phyloP scores from a whole-genome alignment of 768 basidiomycete genomes.

The Boletus tomentosulus region DNA sequence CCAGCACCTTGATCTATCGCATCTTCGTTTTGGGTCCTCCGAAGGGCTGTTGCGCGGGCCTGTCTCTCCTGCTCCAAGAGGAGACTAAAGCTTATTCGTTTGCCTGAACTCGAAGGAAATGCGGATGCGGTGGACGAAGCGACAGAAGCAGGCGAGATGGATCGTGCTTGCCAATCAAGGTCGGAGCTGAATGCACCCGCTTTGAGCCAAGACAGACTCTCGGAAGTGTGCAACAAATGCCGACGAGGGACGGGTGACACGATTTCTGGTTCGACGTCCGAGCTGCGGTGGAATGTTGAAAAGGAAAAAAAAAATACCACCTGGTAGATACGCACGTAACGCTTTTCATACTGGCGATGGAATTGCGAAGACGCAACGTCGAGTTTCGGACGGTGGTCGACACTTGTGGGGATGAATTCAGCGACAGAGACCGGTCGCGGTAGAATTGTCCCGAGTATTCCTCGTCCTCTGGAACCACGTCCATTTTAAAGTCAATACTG shows the following conservation, averaged over 20 bases:
- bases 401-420: slow-evolving; percentile 8
- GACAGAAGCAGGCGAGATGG: slow-evolving; percentile 41
- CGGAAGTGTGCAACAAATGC: slow-evolving; percentile 56
- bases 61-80: slow-evolving; percentile 35
- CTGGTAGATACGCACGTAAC: slow-evolving; percentile 12
- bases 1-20: slow-evolving; percentile 41
- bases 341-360: slow-evolving; percentile 11
- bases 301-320: too few relatives aligned
- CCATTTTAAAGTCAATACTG: slow-evolving; percentile 10
- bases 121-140: slow-evolving; percentile 27
- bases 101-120: slow-evolving; percentile 18
- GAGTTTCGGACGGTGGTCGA: slow-evolving; percentile 6
- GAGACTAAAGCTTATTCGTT: slow-evolving; percentile 40
- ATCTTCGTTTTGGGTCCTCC: slow-evolving; percentile 12
- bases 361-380: slow-evolving; percentile 15
- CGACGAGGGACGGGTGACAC: slow-evolving; percentile 64
- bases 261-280: slow-evolving; percentile 41
- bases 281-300: slow-evolving; percentile 5
- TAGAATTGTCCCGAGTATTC: slow-evolving; percentile 1
- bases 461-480: slow-evolving; percentile 9
- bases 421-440: slow-evolving; percentile 14
- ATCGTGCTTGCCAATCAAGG: slow-evolving; percentile 39
- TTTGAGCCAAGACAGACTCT: slow-evolving; percentile 59
- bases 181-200: slow-evolving; percentile 36
- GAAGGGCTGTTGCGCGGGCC: slow-evolving; percentile 11